Percentiles rank a stretch among this genome's conserved stretches.
Evolutionary conservation across 495 filamentous ascomycete genomes (phyloP).

Genomic region (Parmelia sp.): DNA sequence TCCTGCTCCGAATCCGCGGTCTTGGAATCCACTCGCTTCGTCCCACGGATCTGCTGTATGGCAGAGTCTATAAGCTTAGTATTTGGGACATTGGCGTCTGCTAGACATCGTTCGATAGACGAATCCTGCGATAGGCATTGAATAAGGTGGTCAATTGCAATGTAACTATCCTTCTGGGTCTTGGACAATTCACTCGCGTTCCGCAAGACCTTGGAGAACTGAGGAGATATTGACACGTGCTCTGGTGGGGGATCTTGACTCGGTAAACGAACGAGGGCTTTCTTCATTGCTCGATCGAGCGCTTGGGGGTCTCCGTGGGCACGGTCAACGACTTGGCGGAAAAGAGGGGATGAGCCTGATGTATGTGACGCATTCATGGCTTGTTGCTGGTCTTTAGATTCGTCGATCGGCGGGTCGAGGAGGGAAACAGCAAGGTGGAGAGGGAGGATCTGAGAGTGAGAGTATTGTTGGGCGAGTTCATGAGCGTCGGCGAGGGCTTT

Average conservation of each 20-base stretch:
- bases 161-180: constrained; percentile 89
- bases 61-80: constrained; percentile 82
- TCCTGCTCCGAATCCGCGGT: constrained; percentile 87
- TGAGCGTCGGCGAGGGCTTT: constrained; percentile 82
- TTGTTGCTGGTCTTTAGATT: constrained; percentile 67
- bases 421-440: constrained; percentile 84
- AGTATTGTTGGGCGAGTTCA: constrained; percentile 74
- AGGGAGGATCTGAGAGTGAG: constrained; percentile 82
- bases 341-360: constrained; percentile 57
- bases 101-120: constrained; percentile 62
- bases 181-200: constrained; percentile 85
- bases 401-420: constrained; percentile 74
- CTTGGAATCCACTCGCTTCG: constrained; percentile 84
- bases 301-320: constrained; percentile 87
- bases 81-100: constrained; percentile 87
- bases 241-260: constrained; percentile 95
- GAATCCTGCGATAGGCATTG: constrained; percentile 72
- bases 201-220: constrained; percentile 73
- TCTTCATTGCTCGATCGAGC: constrained; percentile 84
- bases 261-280: constrained; percentile 78
- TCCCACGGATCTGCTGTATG: constrained; percentile 83
- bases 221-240: constrained; percentile 67
- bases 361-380: constrained; percentile 53
- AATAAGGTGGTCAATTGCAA: constrained; percentile 92
- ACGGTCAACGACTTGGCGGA: constrained; percentile 88